Conservation (phyloP, 495 filamentous ascomycete species). For the Penicillium nucicola region DNA sequence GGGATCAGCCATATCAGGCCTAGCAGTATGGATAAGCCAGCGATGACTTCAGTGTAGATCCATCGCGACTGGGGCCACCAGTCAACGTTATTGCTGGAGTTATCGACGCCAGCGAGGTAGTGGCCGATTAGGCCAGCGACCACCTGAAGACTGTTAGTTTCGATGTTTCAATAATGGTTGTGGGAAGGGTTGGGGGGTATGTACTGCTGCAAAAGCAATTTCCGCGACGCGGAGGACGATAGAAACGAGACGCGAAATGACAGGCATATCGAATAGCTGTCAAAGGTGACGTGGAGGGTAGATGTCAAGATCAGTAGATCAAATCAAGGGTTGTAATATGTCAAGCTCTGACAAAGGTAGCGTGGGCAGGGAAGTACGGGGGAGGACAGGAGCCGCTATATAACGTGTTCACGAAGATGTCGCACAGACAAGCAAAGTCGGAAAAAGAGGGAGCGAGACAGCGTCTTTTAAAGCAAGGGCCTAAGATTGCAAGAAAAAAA, state of each 20-base stretch:
- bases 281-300: neutral
- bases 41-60: constrained; percentile 62
- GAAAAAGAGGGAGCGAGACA: constrained; percentile 7
- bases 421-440: constrained; percentile 13
- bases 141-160: constrained; percentile 26
- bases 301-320: neutral
- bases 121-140: constrained; percentile 57
- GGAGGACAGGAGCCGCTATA: constrained; percentile 16
- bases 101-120: constrained; percentile 41
- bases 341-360: neutral
- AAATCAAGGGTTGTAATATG: neutral
- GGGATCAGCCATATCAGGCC: constrained; percentile 56
- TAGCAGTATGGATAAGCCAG: constrained; percentile 50
- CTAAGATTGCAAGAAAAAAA: constrained; percentile 3
- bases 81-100: constrained; percentile 11
- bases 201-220: constrained; percentile 40
- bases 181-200: neutral
- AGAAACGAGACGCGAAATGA: constrained; percentile 49
- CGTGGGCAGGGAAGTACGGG: neutral
- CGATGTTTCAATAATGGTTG: neutral
- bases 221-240: constrained; percentile 47
- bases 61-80: constrained; percentile 46
- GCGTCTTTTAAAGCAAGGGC: constrained; percentile 22
- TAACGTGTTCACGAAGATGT: constrained; percentile 11
- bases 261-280: constrained; percentile 34